Percentiles rank a stretch among this genome's conserved stretches.
Conservation (phyloP, 176 grass and related monocot genomes). For the Hordeum marinum region DNA sequence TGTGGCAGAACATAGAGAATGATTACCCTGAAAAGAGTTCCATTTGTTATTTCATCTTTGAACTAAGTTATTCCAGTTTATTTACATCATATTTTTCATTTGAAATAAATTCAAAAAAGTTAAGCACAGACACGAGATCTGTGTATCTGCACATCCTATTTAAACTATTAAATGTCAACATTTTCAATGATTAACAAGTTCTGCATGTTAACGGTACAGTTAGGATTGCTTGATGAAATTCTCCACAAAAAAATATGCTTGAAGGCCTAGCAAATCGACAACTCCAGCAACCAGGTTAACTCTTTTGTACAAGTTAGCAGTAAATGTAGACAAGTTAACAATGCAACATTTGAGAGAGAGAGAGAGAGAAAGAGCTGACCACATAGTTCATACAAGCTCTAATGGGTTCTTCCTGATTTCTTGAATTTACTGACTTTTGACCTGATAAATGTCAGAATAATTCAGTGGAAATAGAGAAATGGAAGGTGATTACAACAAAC, state of each 20-base stretch:
- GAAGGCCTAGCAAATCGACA: background rate
- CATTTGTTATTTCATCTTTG: conserved; percentile 4
- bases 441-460: conserved; percentile 23
- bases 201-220: background rate
- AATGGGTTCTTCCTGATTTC: conserved; percentile 22
- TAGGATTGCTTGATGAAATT: background rate
- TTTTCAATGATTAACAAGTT: background rate
- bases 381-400: background rate
- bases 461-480: background rate
- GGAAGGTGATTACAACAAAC: background rate
- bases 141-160: background rate
- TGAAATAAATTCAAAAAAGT: background rate
- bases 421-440: conserved; percentile 31
- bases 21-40: conserved; percentile 32
- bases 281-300: background rate
- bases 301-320: background rate
- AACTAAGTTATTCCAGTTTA: background rate
- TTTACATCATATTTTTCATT: background rate
- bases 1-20: conserved; percentile 17
- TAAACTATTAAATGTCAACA: background rate
- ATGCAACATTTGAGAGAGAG: background rate
- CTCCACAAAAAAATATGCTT: background rate
- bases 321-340: background rate
- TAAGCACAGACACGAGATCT: background rate
- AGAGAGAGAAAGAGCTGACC: conserved; percentile 29